Percentiles rank a stretch among this genome's conserved stretches.
phyloP scores from a whole-genome alignment of 306 rosid genomes.

The Spatholobus suberectus region DNA sequence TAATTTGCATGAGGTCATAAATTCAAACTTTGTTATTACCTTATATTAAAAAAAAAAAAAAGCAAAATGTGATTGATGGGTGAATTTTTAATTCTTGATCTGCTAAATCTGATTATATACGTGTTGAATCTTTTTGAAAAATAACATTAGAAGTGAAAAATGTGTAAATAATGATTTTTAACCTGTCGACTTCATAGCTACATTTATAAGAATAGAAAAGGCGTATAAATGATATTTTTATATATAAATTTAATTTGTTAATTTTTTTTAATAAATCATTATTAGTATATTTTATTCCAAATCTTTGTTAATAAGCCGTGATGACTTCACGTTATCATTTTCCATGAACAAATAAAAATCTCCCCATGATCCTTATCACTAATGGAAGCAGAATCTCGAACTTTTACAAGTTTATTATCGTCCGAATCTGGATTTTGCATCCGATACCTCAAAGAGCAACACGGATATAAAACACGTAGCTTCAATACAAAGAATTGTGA shows the following conservation, averaged over 20 bases:
- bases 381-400: conserved; percentile 6
- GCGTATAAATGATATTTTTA: not conserved
- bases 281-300: not conserved
- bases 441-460: conserved; percentile 10
- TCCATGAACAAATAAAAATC: not conserved
- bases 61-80: too few species aligned
- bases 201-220: too few species aligned
- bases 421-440: conserved; percentile 36
- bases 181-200: too few species aligned
- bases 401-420: not conserved
- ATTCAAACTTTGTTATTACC: too few species aligned
- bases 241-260: not conserved
- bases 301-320: not conserved
- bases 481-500: conserved; percentile 2
- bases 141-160: too few species aligned
- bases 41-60: too few species aligned
- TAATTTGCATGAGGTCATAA: too few species aligned
- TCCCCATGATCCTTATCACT: not conserved
- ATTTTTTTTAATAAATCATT: not conserved
- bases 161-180: too few species aligned
- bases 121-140: too few species aligned
- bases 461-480: not conserved
- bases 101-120: too few species aligned
- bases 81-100: too few species aligned
- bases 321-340: not conserved